A percentile compares a stretch with the other conserved stretches of the same genome.
These are phyloP conservation scores for Plasmodium coatneyi DNA, from an alignment of 169 alveolate species.

Conservation along the genomic window DNA sequence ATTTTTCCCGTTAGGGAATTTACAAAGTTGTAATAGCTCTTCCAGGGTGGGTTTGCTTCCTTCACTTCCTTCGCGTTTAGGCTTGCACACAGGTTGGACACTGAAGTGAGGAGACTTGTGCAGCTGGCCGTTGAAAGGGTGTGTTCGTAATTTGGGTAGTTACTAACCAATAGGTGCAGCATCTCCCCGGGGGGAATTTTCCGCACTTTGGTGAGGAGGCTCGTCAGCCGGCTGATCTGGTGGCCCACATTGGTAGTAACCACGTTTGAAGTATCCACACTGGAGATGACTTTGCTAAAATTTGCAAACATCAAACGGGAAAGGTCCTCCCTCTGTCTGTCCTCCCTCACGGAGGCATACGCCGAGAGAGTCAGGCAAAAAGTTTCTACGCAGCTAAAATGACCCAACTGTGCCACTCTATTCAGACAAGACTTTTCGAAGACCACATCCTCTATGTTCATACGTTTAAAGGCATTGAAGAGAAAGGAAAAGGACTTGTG, in stretches of 20 bases:
- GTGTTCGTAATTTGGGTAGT: not conserved
- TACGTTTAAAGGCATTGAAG: constrained; percentile 42
- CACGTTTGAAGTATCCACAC: accelerated
- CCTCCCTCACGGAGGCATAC: not conserved
- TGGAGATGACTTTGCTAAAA: not conserved
- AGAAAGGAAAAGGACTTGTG: constrained; percentile 36
- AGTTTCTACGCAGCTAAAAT: not conserved
- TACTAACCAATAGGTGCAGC: not conserved
- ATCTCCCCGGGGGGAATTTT: not conserved
- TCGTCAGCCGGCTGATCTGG: not conserved
- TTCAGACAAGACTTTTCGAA: constrained; percentile 35
- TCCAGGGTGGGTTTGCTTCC: not conserved
- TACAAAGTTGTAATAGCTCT: not conserved
- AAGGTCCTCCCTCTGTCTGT: constrained; percentile 2
- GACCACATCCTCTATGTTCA: constrained; percentile 23
- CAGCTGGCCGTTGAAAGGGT: not conserved
- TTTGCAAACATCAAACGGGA: not conserved
- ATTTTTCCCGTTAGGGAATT: constrained; percentile 1
- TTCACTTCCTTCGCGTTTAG: not conserved
- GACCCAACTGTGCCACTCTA: not conserved
- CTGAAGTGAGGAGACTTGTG: not conserved
- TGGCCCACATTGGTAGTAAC: not conserved
- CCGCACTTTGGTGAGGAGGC: not conserved
- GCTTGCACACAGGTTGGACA: not conserved
- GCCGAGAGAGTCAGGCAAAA: constrained; percentile 22